Percentiles rank a stretch among this genome's conserved stretches.
These are phyloP conservation scores for Giardia muris DNA, from an alignment of 208 protist species.

Conservation along the genomic window DNA sequence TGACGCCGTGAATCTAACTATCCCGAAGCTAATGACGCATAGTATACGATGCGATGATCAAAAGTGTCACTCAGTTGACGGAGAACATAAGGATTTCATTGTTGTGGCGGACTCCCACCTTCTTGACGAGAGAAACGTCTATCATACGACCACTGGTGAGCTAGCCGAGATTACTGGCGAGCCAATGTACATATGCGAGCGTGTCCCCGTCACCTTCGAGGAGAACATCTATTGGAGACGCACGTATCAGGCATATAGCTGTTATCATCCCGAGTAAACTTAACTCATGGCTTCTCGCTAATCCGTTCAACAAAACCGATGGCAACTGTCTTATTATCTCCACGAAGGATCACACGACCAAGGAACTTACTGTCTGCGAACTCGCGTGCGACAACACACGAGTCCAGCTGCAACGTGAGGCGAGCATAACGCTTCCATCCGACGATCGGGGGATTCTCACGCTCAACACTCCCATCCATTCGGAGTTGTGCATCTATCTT, in stretches of 20 bases:
- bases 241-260: neutral
- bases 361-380: neutral
- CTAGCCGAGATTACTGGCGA: neutral
- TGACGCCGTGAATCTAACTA: neutral
- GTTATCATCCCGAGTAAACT: neutral
- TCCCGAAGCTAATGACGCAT: neutral
- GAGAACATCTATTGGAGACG: neutral
- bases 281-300: neutral
- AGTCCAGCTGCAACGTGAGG: neutral
- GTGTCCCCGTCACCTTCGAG: neutral
- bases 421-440: neutral
- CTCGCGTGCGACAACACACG: neutral
- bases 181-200: neutral
- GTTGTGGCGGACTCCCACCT: no score
- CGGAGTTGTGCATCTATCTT: neutral
- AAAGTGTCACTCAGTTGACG: no score
- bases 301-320: neutral
- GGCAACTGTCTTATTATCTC: neutral
- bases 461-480: neutral
- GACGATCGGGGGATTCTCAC: neutral
- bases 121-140: no score
- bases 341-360: neutral
- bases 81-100: no score
- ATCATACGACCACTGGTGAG: no score
- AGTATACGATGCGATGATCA: neutral